Evolutionary conservation across 1,284 basidiomycete species (phyloP).

Genomic region (Ustilago hordei): DNA sequence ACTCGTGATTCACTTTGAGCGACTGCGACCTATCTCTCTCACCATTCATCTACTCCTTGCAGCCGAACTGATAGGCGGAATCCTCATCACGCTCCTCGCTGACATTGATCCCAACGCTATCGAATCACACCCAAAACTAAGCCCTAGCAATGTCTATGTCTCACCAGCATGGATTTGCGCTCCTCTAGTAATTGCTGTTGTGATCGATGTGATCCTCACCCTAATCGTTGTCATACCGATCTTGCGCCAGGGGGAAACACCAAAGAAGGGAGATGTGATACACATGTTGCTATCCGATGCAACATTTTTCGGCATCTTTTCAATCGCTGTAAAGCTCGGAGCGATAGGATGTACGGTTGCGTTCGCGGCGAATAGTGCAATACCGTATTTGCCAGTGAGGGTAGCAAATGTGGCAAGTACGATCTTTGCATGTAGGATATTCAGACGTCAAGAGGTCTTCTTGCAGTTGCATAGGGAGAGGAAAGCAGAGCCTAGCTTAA

Average conservation of each 20-base stretch:
- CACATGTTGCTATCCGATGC: constrained; percentile 37
- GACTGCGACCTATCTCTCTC: constrained; percentile 2
- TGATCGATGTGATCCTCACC: constrained; percentile 24
- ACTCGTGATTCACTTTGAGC: constrained; percentile 27
- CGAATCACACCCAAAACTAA: not conserved
- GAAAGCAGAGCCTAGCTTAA: constrained; percentile 17
- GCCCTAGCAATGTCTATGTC: not conserved
- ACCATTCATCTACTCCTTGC: constrained; percentile 16
- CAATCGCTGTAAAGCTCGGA: constrained; percentile 13
- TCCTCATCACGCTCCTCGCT: constrained; percentile 5
- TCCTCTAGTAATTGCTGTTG: constrained; percentile 15
- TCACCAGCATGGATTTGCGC: constrained; percentile 23
- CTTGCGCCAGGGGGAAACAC: not conserved
- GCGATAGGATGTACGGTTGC: constrained; percentile 16
- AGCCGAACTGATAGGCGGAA: constrained; percentile 5
- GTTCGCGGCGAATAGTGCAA: not conserved
- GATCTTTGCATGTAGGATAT: constrained; percentile 39
- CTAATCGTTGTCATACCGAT: constrained; percentile 32
- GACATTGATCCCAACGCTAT: not conserved
- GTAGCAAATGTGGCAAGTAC: constrained; percentile 25
- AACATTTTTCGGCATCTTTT: constrained; percentile 25
- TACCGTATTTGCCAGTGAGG: constrained; percentile 26
- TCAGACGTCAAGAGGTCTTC: constrained; percentile 32
- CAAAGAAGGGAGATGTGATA: constrained; percentile 19
- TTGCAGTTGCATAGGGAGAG: constrained; percentile 12